phyloP scores from a whole-genome alignment of 1,284 basidiomycete species.

The Cystodermella granulosa region DNA sequence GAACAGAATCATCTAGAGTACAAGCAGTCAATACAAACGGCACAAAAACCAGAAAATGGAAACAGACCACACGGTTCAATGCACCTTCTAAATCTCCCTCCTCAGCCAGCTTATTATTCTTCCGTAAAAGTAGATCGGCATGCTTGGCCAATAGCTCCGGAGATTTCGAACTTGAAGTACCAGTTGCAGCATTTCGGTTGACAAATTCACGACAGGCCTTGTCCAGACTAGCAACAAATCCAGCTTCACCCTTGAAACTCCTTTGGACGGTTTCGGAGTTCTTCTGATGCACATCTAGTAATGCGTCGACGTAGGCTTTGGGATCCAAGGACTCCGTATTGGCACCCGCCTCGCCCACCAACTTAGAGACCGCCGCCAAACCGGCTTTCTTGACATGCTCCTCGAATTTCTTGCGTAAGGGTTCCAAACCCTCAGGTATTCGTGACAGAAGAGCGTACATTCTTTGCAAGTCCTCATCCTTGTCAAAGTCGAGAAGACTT shows the following conservation, averaged over 20 bases:
- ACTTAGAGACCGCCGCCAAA: constrained; percentile 76
- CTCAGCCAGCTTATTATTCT: constrained; percentile 94
- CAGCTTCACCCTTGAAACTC: constrained; percentile 91
- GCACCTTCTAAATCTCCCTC: constrained; percentile 88
- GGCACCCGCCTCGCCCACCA: constrained; percentile 65
- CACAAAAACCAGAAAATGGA: background rate
- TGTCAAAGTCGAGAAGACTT: constrained; percentile 84
- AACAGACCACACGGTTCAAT: constrained; percentile 81
- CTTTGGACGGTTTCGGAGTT: constrained; percentile 87
- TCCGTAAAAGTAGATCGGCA: constrained; percentile 84
- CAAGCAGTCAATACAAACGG: constrained; percentile 1
- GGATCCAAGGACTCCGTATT: constrained; percentile 70
- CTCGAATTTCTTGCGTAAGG: constrained; percentile 89
- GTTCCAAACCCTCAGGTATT: constrained; percentile 87
- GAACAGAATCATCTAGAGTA: constrained; percentile 87
- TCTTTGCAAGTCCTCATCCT: constrained; percentile 87
- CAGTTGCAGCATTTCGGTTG: constrained; percentile 90
- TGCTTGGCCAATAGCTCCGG: constrained; percentile 95
- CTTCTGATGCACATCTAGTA: constrained; percentile 88
- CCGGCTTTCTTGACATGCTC: constrained; percentile 91
- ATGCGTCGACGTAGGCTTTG: constrained; percentile 89
- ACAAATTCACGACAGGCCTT: constrained; percentile 96
- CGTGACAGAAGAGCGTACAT: constrained; percentile 93
- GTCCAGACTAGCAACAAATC: constrained; percentile 92
- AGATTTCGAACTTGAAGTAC: constrained; percentile 77